Evolutionary conservation across 2,329 filamentous ascomycete species (phyloP).

Genomic region (Colletotrichum truncatum): DNA sequence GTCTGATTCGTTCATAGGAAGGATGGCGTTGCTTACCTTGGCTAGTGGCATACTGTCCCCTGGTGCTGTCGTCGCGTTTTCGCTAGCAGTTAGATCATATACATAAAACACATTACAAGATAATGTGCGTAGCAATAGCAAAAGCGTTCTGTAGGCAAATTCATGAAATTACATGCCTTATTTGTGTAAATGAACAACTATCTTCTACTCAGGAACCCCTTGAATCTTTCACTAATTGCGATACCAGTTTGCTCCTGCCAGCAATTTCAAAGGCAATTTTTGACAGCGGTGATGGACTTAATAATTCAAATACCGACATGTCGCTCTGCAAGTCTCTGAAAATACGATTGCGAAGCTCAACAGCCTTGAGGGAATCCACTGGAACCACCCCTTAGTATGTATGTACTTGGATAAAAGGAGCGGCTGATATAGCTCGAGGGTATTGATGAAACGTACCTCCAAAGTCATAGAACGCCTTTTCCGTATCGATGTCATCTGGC

Average conservation of each 20-base stretch:
- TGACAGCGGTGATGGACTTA: constrained; percentile 11
- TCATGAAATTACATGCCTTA: no score
- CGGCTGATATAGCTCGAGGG: background rate
- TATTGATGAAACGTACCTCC: background rate
- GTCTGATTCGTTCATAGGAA: background rate
- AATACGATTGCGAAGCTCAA: constrained; percentile 12
- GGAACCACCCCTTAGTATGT: background rate
- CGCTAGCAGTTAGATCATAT: background rate
- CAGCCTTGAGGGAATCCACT: constrained; percentile 15
- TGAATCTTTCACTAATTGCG: background rate
- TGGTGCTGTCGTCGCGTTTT: background rate
- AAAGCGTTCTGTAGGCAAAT: no score
- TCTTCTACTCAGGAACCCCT: background rate
- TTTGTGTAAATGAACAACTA: no score
- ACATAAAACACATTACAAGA: fast-evolving
- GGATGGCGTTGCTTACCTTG: background rate
- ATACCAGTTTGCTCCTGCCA: background rate
- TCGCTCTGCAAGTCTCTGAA: constrained; percentile 10
- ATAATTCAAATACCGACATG: constrained; percentile 13
- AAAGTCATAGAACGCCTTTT: constrained; percentile 22
- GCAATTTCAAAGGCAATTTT: background rate
- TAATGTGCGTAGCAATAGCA: no score
- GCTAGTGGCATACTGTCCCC: background rate
- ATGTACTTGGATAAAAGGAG: background rate
- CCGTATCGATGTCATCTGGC: background rate